Evolutionary conservation across 2,329 filamentous ascomycete genomes (phyloP).

Genomic region (Arthroderma sp.): DNA sequence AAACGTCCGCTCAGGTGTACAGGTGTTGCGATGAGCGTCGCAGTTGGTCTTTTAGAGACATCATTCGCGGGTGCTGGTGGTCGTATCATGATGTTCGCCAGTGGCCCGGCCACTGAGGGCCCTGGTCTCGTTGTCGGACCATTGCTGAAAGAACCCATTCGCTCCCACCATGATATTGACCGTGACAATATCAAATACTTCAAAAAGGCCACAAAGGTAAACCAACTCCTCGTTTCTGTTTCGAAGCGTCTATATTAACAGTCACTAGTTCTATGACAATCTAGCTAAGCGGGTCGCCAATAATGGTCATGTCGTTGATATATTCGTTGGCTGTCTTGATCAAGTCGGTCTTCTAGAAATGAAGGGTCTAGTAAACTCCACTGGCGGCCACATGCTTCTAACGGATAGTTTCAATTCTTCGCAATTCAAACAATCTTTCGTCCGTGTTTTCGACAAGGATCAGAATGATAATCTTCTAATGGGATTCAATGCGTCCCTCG

Average conservation of each 20-base stretch:
- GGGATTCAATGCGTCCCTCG: constrained; percentile 94
- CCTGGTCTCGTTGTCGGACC: constrained; percentile 94
- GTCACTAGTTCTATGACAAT: constrained; percentile 73
- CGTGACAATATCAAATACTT: constrained; percentile 99
- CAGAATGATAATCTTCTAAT: constrained; percentile 87
- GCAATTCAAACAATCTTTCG: constrained; percentile 98
- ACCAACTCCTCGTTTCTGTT: constrained; percentile 10
- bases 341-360: constrained; percentile 96
- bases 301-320: constrained; percentile 94
- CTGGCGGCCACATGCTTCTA: constrained; percentile 93
- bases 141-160: constrained; percentile 88
- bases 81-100: constrained; percentile 93
- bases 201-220: constrained; percentile 92
- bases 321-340: constrained; percentile 93
- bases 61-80: constrained; percentile 93
- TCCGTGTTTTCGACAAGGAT: constrained; percentile 94
- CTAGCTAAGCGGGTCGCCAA: constrained; percentile 88
- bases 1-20: constrained; percentile 83
- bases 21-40: constrained; percentile 90
- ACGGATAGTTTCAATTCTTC: constrained; percentile 98
- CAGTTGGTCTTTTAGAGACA: constrained; percentile 79
- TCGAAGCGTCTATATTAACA: constrained; percentile 12
- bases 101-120: constrained; percentile 87
- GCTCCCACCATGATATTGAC: constrained; percentile 97
- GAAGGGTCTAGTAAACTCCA: constrained; percentile 93